A percentile compares a stretch with the other conserved stretches of the same genome.
Evolutionary conservation across 2,329 filamentous ascomycete species (phyloP).

Genomic region (Ceratocystiopsis sp.): DNA sequence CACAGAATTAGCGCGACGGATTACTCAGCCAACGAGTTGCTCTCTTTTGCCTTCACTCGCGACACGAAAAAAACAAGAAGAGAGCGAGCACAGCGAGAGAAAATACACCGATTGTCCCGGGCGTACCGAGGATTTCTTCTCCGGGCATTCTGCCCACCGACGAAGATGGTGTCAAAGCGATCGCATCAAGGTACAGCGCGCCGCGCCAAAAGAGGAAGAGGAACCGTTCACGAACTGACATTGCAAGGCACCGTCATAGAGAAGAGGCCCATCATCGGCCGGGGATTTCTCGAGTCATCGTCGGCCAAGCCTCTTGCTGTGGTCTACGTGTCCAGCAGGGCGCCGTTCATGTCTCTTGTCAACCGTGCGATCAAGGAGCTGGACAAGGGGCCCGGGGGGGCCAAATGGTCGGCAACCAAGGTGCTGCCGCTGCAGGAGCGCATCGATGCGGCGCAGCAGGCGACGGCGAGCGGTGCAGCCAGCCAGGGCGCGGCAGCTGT

Average conservation of each 20-base stretch:
- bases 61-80: too few species aligned
- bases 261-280: constrained; percentile 4
- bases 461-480: background rate
- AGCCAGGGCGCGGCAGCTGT: background rate
- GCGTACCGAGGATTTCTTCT: too few species aligned
- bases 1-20: too few species aligned
- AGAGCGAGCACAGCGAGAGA: too few species aligned
- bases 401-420: constrained; percentile 28
- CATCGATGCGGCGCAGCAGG: constrained; percentile 22
- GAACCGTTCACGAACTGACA: background rate
- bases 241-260: background rate
- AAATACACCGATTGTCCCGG: too few species aligned
- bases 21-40: too few species aligned
- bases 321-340: constrained; percentile 48
- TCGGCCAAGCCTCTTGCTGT: background rate
- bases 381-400: constrained; percentile 28
- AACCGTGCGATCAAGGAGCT: constrained; percentile 49
- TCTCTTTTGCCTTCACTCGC: too few species aligned
- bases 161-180: too few species aligned
- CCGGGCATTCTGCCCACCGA: too few species aligned
- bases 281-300: background rate
- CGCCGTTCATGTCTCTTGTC: constrained; percentile 51
- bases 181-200: too few species aligned
- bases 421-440: constrained; percentile 28
- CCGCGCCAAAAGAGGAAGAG: too few species aligned